Percentiles rank a stretch among this genome's conserved stretches.
phyloP scores from a whole-genome alignment of 306 rosid genomes.

The Rosa persica region DNA sequence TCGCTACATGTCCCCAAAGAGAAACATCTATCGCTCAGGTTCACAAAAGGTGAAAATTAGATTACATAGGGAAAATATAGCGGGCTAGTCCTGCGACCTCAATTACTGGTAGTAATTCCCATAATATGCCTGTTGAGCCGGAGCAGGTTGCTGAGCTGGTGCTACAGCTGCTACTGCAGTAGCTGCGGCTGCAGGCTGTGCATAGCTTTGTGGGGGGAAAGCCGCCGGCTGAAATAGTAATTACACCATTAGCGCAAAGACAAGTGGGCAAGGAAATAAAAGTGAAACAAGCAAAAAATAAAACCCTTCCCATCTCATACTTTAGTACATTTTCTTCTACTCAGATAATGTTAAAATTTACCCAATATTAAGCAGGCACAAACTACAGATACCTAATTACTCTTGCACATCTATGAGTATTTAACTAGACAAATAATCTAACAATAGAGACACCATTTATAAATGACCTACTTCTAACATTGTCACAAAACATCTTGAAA shows the following conservation, averaged over 20 bases:
- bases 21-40: background rate
- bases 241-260: conserved; percentile 1
- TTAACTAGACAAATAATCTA: background rate
- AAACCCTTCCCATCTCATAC: background rate
- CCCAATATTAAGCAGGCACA: background rate
- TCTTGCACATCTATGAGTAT: background rate
- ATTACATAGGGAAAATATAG: conserved; percentile 37
- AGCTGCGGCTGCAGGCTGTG: conserved; percentile 54
- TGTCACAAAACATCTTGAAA: background rate
- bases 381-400: background rate
- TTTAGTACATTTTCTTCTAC: background rate
- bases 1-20: conserved; percentile 21
- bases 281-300: background rate
- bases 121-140: conserved; percentile 85
- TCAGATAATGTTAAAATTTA: background rate
- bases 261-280: too few species aligned
- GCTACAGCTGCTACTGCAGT: conserved; percentile 26
- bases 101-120: conserved; percentile 56
- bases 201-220: conserved; percentile 64
- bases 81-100: conserved; percentile 25
- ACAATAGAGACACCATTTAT: background rate
- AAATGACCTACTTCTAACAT: background rate
- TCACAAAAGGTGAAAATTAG: background rate
- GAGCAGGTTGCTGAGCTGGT: conserved; percentile 70
- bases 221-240: conserved; percentile 40